Conservation (phyloP, 768 basidiomycete genomes). For the Podaxis rugospora region DNA sequence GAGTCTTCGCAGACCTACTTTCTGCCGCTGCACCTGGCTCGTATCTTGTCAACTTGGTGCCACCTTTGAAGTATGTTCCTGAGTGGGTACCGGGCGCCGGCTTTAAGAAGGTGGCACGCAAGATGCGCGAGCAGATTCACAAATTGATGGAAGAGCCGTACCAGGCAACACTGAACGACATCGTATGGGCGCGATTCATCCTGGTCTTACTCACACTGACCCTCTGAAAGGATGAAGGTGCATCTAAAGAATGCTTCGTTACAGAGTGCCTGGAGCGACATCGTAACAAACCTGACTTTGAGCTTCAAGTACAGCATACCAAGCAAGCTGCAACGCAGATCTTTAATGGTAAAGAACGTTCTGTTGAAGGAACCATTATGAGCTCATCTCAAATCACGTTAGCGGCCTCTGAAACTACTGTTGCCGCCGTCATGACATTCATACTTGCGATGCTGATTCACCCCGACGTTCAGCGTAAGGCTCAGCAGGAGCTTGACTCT, state of each 20-base stretch:
- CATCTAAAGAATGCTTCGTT: neutral
- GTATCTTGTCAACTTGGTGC: constrained; percentile 10
- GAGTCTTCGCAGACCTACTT: neutral
- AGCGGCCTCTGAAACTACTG: constrained; percentile 16
- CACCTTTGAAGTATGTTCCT: constrained; percentile 3
- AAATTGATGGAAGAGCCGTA: neutral
- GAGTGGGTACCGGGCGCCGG: constrained; percentile 12
- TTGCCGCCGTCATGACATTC: constrained; percentile 34
- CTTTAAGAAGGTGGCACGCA: neutral
- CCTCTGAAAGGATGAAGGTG: neutral
- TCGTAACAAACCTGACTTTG: neutral
- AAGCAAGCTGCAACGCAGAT: neutral
- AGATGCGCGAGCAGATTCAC: neutral
- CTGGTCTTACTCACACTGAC: neutral
- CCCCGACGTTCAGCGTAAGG: constrained; percentile 4
- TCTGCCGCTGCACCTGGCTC: neutral
- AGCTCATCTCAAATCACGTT: neutral
- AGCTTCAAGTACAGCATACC: neutral
- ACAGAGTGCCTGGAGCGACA: neutral
- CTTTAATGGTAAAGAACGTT: neutral
- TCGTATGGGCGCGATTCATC: neutral
- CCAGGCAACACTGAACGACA: neutral
- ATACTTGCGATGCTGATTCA: constrained; percentile 20
- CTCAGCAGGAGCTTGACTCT: constrained; percentile 6
- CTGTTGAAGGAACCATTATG: too few relatives aligned